phyloP scores from a whole-genome alignment of 306 rosid genomes.

The Castanospermum australe region DNA sequence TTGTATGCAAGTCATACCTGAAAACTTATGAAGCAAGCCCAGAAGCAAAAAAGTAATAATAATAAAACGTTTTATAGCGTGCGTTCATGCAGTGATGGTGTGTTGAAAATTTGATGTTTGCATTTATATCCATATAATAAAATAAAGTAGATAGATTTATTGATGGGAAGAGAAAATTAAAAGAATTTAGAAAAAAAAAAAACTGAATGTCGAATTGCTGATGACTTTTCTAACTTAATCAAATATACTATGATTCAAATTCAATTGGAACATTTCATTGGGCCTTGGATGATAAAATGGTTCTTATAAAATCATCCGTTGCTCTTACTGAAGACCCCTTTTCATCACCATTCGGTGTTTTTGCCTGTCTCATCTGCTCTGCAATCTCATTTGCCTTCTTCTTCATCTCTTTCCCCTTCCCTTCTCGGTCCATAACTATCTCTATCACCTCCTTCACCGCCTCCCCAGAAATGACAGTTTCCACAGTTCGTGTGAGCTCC shows the following conservation, averaged over 20 bases:
- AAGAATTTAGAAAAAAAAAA: too few relatives aligned
- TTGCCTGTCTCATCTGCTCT: slow-evolving; percentile 39
- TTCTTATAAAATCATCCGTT: slow-evolving; percentile 43
- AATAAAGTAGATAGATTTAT: too few relatives aligned
- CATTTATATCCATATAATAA: too few relatives aligned
- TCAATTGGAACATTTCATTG: not conserved
- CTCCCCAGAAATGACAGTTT: slow-evolving; percentile 27
- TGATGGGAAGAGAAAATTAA: too few relatives aligned
- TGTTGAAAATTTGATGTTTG: too few relatives aligned
- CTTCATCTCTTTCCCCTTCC: slow-evolving; percentile 55
- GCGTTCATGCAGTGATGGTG: too few relatives aligned
- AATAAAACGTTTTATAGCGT: too few relatives aligned
- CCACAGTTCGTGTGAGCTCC: slow-evolving; percentile 53
- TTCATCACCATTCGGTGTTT: slow-evolving; percentile 23
- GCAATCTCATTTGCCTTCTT: slow-evolving; percentile 41
- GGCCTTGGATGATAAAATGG: slow-evolving; percentile 15
- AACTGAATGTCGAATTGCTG: too few relatives aligned
- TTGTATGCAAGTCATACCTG: too few relatives aligned
- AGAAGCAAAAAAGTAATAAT: too few relatives aligned
- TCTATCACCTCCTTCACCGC: slow-evolving; percentile 58
- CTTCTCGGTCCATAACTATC: slow-evolving; percentile 39
- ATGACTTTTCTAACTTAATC: too few relatives aligned
- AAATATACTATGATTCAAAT: not conserved
- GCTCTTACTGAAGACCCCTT: slow-evolving; percentile 44
- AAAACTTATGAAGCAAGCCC: too few relatives aligned